phyloP scores from a whole-genome alignment of 306 rosid species.

The Pyrus betulifolia region DNA sequence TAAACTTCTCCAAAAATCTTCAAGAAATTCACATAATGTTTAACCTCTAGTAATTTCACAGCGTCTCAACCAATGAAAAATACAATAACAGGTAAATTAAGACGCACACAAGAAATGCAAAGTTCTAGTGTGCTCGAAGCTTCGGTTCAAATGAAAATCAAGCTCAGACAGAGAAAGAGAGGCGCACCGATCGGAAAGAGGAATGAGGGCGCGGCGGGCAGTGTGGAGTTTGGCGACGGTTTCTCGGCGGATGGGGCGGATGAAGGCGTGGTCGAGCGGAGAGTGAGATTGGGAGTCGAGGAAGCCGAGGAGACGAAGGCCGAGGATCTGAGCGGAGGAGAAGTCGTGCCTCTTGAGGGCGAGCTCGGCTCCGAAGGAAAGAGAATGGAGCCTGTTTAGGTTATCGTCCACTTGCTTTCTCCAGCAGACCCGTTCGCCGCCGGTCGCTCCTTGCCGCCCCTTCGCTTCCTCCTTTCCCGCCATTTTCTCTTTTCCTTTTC shows the following conservation, averaged over 20 bases:
- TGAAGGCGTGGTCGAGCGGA: constrained; percentile 48
- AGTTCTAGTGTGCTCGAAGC: neutral
- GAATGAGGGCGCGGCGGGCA: constrained; percentile 50
- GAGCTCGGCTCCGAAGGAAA: constrained; percentile 58
- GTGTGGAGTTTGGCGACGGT: constrained; percentile 35
- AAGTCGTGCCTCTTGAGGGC: constrained; percentile 51
- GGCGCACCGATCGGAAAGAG: constrained; percentile 58
- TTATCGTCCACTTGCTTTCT: constrained; percentile 50
- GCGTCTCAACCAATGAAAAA: neutral
- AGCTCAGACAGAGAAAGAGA: neutral
- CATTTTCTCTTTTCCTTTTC: constrained; percentile 20
- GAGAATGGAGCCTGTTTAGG: constrained; percentile 70
- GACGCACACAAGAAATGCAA: neutral
- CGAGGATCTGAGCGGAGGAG: constrained; percentile 51
- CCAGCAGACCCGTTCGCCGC: constrained; percentile 43
- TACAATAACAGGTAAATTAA: neutral
- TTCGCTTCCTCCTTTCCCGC: constrained; percentile 46
- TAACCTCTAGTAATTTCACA: neutral
- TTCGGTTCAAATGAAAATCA: neutral
- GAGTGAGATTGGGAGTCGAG: constrained; percentile 53
- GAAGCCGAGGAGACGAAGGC: constrained; percentile 81
- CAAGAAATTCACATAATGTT: neutral
- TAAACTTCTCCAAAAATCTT: neutral
- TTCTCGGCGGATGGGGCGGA: constrained; percentile 58
- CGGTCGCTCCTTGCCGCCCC: constrained; percentile 12